Conservation (phyloP, 352 stramenopile species). For the Globisporangium ultimum region DNA sequence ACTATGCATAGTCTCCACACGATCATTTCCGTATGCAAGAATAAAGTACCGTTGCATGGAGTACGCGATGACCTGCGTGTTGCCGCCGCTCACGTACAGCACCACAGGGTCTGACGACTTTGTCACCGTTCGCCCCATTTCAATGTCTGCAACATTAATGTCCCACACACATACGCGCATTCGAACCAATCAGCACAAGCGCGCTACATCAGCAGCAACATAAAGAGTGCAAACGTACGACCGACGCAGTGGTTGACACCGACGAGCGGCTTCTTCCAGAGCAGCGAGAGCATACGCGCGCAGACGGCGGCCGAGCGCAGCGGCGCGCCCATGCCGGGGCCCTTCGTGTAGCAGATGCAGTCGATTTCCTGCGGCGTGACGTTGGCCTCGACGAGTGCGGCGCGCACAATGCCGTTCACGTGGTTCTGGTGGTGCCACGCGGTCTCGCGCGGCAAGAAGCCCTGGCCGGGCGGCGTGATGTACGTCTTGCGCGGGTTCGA, state of each 20-base stretch:
- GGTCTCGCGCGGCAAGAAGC: constrained; percentile 98
- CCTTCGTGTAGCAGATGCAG: constrained; percentile 95
- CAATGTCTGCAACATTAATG: constrained; percentile 92
- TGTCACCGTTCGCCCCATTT: constrained; percentile 99
- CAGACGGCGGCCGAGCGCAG: constrained; percentile 95
- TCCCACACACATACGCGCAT: constrained; percentile 1
- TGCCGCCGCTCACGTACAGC: constrained; percentile 98
- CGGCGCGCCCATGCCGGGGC: constrained; percentile 98
- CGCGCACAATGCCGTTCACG: constrained; percentile 93
- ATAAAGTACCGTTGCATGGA: constrained; percentile 69
- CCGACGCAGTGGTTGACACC: constrained; percentile 99
- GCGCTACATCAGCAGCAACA: background rate
- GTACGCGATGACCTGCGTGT: constrained; percentile 96
- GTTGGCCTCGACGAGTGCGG: constrained; percentile 92
- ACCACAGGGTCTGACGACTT: constrained; percentile 95
- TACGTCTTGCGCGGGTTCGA: constrained; percentile 99
- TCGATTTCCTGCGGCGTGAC: constrained; percentile 85
- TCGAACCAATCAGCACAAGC: background rate
- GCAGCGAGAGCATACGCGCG: constrained; percentile 91
- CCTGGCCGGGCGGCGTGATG: constrained; percentile 95
- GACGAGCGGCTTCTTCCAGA: constrained; percentile 96
- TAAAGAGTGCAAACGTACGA: constrained; percentile 43
- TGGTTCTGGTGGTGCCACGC: constrained; percentile 99
- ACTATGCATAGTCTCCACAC: background rate
- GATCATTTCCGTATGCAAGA: too few relatives aligned